Evolutionary conservation across 495 filamentous ascomycete genomes (phyloP).

Genomic region (Neurospora sp.): DNA sequence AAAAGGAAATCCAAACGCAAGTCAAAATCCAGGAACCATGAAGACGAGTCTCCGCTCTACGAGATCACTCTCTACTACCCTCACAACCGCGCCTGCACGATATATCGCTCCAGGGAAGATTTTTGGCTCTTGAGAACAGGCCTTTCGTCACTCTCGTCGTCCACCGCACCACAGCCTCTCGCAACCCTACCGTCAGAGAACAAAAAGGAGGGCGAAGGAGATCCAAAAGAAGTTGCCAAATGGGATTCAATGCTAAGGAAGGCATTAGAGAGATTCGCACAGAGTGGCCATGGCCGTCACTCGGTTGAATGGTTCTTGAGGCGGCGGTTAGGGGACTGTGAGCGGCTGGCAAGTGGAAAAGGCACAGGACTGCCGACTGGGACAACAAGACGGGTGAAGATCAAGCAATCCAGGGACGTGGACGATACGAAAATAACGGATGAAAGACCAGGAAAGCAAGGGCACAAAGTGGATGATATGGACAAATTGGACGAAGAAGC

Average conservation of each 20-base stretch:
- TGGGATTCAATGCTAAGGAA: not conserved
- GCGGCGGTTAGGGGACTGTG: conserved; percentile 22
- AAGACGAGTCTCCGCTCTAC: conserved; percentile 6
- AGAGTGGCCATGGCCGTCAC: conserved; percentile 3
- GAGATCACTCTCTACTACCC: conserved; percentile 19
- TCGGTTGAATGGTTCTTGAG: conserved; percentile 22
- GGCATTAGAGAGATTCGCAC: conserved; percentile 6
- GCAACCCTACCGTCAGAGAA: not conserved
- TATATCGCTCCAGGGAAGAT: conserved; percentile 19
- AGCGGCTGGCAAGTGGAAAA: not conserved
- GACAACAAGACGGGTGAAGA: not conserved
- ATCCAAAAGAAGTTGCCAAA: not conserved
- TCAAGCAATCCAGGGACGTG: not conserved
- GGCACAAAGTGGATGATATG: not conserved
- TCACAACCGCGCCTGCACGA: conserved; percentile 24
- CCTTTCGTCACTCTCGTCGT: not conserved
- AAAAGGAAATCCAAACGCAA: not conserved
- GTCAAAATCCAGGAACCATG: not conserved
- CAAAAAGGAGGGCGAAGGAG: not conserved
- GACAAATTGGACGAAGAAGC: not conserved
- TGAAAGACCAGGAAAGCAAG: not conserved
- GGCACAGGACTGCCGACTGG: not conserved
- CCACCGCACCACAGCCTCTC: not conserved
- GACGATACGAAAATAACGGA: not conserved
- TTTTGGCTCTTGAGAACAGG: conserved; percentile 7